Percentiles rank a stretch among this genome's conserved stretches.
Evolutionary conservation across 148 eudicot genomes (phyloP).

Genomic region (Fagopyrum tataricum): DNA sequence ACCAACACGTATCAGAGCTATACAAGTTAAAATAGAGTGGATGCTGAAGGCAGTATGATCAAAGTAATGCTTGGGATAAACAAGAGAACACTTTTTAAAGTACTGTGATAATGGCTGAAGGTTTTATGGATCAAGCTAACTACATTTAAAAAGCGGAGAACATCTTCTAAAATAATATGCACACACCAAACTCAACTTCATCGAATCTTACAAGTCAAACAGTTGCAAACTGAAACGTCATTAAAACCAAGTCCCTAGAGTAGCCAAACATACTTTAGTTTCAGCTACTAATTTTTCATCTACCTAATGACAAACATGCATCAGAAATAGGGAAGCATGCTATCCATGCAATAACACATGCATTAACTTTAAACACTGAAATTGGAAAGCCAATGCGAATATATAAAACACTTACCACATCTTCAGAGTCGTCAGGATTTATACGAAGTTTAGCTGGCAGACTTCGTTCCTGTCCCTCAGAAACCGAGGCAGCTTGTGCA

Average conservation of each 20-base stretch:
- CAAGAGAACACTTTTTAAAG: too few relatives aligned
- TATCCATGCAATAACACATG: background rate
- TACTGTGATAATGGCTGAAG: background rate
- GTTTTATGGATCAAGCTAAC: background rate
- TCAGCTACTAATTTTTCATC: background rate
- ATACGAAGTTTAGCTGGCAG: constrained; percentile 82
- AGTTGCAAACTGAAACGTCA: background rate
- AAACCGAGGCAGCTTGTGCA: constrained; percentile 69
- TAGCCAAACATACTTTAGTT: background rate
- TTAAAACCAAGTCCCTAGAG: background rate
- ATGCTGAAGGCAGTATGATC: too few relatives aligned
- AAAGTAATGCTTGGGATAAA: too few relatives aligned
- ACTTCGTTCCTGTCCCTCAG: constrained; percentile 53
- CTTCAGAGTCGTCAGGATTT: constrained; percentile 91
- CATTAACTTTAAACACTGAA: background rate
- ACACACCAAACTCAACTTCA: background rate
- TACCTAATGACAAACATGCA: background rate
- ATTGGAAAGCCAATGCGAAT: background rate
- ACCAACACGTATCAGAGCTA: too few relatives aligned
- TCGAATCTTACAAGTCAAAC: background rate
- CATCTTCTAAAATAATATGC: background rate
- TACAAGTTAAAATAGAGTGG: too few relatives aligned
- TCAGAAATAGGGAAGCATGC: background rate
- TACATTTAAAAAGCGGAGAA: background rate
- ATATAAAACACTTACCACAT: constrained; percentile 59